Evolutionary conservation across 1,139 yeast genomes (phyloP).

Genomic region (Pichia sp.): DNA sequence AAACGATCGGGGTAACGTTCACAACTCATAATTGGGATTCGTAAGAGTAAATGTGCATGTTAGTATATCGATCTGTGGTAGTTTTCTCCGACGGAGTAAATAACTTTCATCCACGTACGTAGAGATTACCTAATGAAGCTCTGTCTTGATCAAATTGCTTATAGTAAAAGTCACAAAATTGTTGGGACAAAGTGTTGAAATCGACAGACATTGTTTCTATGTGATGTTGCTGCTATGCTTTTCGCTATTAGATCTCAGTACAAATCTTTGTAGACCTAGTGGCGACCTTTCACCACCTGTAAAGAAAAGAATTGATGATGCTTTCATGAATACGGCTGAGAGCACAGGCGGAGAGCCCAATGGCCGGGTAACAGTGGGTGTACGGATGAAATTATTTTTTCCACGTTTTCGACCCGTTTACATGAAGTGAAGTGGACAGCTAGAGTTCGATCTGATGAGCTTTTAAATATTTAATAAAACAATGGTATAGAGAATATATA

Average conservation of each 20-base stretch:
- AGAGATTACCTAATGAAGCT: conserved; percentile 85
- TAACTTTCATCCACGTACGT: conserved; percentile 41
- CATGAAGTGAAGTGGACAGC: not conserved
- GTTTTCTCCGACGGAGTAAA: not conserved
- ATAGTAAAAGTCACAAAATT: conserved; percentile 92
- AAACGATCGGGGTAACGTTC: not conserved
- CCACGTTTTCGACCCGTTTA: not conserved
- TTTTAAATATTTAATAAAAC: not conserved
- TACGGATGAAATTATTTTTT: not conserved
- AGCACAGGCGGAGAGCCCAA: not conserved
- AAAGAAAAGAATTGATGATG: not conserved
- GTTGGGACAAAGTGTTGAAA: conserved; percentile 69
- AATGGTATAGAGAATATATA: conserved; percentile 1
- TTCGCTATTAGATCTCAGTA: not conserved
- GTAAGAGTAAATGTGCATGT: not conserved
- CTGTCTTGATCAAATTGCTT: conserved; percentile 93
- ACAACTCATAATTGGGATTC: not conserved
- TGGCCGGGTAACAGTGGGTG: conserved; percentile 6
- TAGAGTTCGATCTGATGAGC: no score
- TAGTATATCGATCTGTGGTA: conserved; percentile 9
- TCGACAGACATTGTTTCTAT: conserved; percentile 46
- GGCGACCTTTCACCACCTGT: not conserved
- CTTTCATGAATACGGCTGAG: conserved; percentile 6
- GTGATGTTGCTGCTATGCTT: not conserved
- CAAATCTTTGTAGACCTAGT: not conserved